Evolutionary conservation across 805 yeast species (phyloP), one percentile per base, ranked within the genome.

Genomic region (Lipomyces yamadae): DNA sequence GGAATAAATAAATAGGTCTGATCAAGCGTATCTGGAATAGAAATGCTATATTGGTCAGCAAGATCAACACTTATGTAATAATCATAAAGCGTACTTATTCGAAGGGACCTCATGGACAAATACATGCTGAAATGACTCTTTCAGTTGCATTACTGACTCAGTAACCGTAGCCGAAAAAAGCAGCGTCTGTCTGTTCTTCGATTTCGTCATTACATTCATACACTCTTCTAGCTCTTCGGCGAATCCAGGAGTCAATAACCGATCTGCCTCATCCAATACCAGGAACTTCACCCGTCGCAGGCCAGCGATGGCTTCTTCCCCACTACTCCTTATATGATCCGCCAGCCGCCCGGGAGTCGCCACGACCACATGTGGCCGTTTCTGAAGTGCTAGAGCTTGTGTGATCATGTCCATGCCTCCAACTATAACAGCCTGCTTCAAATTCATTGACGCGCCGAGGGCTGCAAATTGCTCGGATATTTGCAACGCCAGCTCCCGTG

Each of bases 281-380:
- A 95, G 80, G 74, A 82, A 95, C 75, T 88, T 88, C 18, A 90
- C 88, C 72, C 96, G 82, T 72, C 88, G 86, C 59, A 95, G 80
- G 0, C 97, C 97, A 50, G 85, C 81, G 0, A 89, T 82, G 3
- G 96, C 90, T 68, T 95, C 98, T 65, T 90, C 96, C 18, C 97
- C 97, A 76, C 95, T 90, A 73, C 88, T 86, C 68, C 88, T 78
- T 24, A 95, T 88, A 78, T 94, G 98, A 76, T 92, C 97, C 0
- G 98, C 98, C 67, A 95, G 80, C 75, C 99, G 83, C 15, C 99
- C 99, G 0, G 99, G 99, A 0, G 99, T 95, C 1, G 99, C 99
- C 69, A 95, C 89, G 34, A 95, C 92, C 73, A 95, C 90, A 79
- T 95, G 98, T 0, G 99, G 99, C 73, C 87, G 86, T 60, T 84